These are phyloP conservation scores for Trypanosoma melophagium DNA, from an alignment of 208 protist genomes.

Conservation along the genomic window DNA sequence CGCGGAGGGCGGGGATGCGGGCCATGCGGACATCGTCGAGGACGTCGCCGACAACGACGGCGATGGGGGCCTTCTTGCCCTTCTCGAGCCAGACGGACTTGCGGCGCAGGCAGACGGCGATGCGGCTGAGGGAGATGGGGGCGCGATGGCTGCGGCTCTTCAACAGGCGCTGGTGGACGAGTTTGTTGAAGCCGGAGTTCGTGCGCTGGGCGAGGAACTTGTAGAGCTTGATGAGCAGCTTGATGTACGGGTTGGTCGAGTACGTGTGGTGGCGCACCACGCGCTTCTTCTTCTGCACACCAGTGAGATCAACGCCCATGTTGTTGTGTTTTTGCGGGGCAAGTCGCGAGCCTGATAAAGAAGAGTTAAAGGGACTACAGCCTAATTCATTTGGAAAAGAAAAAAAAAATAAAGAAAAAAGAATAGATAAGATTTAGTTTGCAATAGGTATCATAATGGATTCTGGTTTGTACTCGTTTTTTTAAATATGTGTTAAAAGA, in stretches of 20 bases:
- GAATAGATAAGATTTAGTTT: slow-evolving; percentile 2
- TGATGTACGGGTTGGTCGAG: slow-evolving; percentile 97
- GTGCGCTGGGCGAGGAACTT: slow-evolving; percentile 98
- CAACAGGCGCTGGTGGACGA: slow-evolving; percentile 95
- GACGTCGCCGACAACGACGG: slow-evolving; percentile 98
- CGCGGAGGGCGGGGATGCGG: slow-evolving; percentile 93
- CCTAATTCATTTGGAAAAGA: background rate
- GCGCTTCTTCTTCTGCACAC: slow-evolving; percentile 89
- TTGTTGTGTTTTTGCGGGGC: slow-evolving; percentile 12
- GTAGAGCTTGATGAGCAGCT: slow-evolving; percentile 99
- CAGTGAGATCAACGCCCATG: slow-evolving; percentile 91
- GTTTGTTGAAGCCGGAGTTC: slow-evolving; percentile 98
- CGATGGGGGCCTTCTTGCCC: slow-evolving; percentile 91
- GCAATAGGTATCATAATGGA: too few relatives aligned
- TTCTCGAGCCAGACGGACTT: slow-evolving; percentile 79
- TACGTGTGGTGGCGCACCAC: slow-evolving; percentile 93
- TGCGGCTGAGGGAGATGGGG: slow-evolving; percentile 95
- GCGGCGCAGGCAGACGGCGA: slow-evolving; percentile 94
- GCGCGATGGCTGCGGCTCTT: slow-evolving; percentile 96
- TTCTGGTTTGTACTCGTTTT: too few relatives aligned
- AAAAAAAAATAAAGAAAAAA: slow-evolving; percentile 14
- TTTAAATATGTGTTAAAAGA: too few relatives aligned
- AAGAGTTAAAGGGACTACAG: slow-evolving; percentile 14
- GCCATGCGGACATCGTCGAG: slow-evolving; percentile 98
- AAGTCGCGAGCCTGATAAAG: slow-evolving; percentile 1